A percentile compares a stretch with the other conserved stretches of the same genome.
phyloP scores from a whole-genome alignment of 2,329 filamentous ascomycete species.

The Shiraia sp. region DNA sequence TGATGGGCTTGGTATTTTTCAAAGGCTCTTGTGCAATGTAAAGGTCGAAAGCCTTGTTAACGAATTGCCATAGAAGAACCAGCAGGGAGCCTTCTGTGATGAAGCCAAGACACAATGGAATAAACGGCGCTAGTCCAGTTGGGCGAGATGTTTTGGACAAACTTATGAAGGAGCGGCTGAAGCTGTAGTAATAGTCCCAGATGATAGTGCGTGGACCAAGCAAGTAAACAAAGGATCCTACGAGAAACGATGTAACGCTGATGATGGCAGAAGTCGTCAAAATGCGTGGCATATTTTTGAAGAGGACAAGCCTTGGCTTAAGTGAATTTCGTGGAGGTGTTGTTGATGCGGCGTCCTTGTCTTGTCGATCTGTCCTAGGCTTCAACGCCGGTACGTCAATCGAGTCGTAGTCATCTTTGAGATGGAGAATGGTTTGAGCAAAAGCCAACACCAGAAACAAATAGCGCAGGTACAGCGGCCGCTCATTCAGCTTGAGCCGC shows the following conservation, averaged over 20 bases:
- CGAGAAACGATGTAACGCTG: slow-evolving; percentile 55
- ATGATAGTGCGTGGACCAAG: slow-evolving; percentile 30
- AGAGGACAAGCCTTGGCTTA: slow-evolving; percentile 25
- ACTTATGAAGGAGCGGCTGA: slow-evolving; percentile 74
- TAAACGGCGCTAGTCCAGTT: slow-evolving; percentile 61
- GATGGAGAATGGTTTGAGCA: slow-evolving; percentile 70
- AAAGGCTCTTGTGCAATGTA: slow-evolving; percentile 80
- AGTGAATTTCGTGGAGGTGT: slow-evolving; percentile 8
- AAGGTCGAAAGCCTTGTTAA: slow-evolving; percentile 77
- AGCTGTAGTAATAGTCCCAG: slow-evolving; percentile 62
- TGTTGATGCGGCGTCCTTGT: slow-evolving; percentile 11
- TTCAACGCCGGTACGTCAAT: slow-evolving; percentile 55
- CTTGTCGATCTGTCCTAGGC: slow-evolving; percentile 24
- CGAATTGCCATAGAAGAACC: slow-evolving; percentile 73
- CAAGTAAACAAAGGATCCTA: slow-evolving; percentile 34
- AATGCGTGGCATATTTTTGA: slow-evolving; percentile 20
- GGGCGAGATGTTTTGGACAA: slow-evolving; percentile 67
- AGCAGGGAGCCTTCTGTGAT: slow-evolving; percentile 66
- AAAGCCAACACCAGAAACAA: slow-evolving; percentile 71
- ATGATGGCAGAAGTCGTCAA: slow-evolving; percentile 16
- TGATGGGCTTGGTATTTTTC: slow-evolving; percentile 83
- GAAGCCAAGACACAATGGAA: slow-evolving; percentile 58
- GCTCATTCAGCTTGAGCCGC: slow-evolving; percentile 79
- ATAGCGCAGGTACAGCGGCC: slow-evolving; percentile 76
- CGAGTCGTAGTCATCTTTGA: slow-evolving; percentile 74